phyloP scores from a whole-genome alignment of 805 yeast species.

The Candida nonsorbophila region DNA sequence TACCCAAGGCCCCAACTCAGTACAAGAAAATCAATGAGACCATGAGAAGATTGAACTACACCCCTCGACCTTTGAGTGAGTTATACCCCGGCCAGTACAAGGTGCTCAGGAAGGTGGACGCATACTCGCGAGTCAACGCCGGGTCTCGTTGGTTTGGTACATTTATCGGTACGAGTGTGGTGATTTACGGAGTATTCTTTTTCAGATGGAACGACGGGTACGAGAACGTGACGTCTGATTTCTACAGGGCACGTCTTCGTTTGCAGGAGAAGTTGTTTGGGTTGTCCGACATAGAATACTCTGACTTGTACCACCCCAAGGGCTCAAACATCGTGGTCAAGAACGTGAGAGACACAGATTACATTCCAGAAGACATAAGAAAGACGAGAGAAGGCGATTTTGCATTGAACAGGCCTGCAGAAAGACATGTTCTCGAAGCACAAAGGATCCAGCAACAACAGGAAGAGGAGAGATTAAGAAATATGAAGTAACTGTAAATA shows the following conservation, averaged over 20 bases:
- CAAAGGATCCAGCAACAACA: constrained; percentile 62
- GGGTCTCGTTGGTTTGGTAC: constrained; percentile 60
- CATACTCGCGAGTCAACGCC: constrained; percentile 46
- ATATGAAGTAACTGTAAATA: no score
- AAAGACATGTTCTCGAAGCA: constrained; percentile 70
- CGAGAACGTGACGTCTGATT: constrained; percentile 67
- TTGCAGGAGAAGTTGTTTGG: constrained; percentile 52
- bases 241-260: constrained; percentile 57
- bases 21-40: constrained; percentile 64
- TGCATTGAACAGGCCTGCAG: constrained; percentile 63
- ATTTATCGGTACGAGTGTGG: constrained; percentile 42
- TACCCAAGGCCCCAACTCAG: constrained; percentile 66
- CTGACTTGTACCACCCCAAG: constrained; percentile 52
- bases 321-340: constrained; percentile 34
- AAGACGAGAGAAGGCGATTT: constrained; percentile 40
- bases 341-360: constrained; percentile 39
- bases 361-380: constrained; percentile 36
- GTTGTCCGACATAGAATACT: constrained; percentile 53
- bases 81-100: constrained; percentile 76
- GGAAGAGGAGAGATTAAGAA: constrained; percentile 46
- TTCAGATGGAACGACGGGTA: constrained; percentile 82
- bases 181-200: constrained; percentile 62
- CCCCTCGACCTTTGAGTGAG: constrained; percentile 72
- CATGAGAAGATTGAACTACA: constrained; percentile 68
- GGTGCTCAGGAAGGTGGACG: constrained; percentile 55